These are phyloP conservation scores for Pseudocohnilembus persalinus DNA, from an alignment of 169 alveolate genomes.

Conservation along the genomic window DNA sequence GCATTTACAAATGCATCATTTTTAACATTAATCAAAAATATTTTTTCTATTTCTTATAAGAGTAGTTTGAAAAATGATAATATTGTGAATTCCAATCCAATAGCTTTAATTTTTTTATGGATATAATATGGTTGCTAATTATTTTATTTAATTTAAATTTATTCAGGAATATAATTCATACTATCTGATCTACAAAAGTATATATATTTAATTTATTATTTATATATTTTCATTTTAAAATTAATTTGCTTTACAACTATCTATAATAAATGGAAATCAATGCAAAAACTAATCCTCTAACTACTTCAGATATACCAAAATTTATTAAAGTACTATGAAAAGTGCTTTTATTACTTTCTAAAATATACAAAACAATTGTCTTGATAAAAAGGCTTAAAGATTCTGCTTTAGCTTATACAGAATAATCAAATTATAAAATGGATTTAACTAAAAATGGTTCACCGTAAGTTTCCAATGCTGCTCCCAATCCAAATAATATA, in stretches of 20 bases:
- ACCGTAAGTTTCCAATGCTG: conserved; percentile 11
- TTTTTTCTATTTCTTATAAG: conserved; percentile 28
- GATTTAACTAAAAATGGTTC: conserved; percentile 13
- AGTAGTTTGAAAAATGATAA: conserved; percentile 12
- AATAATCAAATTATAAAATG: neutral
- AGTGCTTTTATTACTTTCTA: neutral
- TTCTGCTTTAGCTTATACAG: conserved; percentile 17
- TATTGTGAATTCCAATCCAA: conserved; percentile 21
- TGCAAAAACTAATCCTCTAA: neutral
- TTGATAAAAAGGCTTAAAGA: conserved; percentile 7
- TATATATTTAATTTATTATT: too few species aligned
- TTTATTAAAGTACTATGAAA: neutral
- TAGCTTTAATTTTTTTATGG: conserved; percentile 9
- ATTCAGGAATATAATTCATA: too few species aligned
- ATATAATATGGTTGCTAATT: conserved; percentile 1
- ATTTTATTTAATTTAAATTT: too few species aligned
- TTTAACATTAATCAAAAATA: conserved; percentile 10
- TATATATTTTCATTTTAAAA: too few species aligned
- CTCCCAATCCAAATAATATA: conserved; percentile 7
- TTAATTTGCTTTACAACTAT: neutral
- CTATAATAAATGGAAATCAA: neutral
- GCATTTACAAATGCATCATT: conserved; percentile 4
- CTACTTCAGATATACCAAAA: conserved; percentile 21
- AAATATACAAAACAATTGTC: conserved; percentile 7
- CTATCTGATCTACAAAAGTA: too few species aligned